Base-by-base conservation (phyloP, 768 basidiomycete species). In the Steccherinum ochraceum region DNA sequence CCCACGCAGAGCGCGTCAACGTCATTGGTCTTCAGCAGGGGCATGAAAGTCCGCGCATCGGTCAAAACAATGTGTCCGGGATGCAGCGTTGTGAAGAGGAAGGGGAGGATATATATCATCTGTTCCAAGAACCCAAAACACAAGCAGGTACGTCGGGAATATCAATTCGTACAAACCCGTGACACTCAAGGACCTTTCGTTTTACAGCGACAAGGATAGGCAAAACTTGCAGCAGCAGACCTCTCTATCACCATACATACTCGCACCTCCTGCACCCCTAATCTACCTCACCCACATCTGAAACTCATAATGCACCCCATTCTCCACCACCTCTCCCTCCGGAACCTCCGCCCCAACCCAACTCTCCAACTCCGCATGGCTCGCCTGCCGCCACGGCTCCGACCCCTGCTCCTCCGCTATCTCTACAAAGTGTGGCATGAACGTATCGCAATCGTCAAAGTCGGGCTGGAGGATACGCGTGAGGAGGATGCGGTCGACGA, bases 111-210 rank as follows among this genome's bases (percentile, higher is more conserved):
- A 27, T 96, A 94, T 69, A 83, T 97, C 41, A 80, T 96, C 21
- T 98, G 95, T 68, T 83, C 83, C 16, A 91, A 89, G 65, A 92
- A 98, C 60, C 90, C 94, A 2, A 97, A 95, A 66, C 95, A 98
- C 66, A 97, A 97, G 68, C 94, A 97, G 84, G 94, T 90, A 52
- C 46, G 78, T 60, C 23, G 2, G 12, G 0, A 3, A 23, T 10
- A 18, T 3, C 19, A n/a, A n/a, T n/a, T n/a, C n/a, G n/a, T n/a
- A n/a, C n/a, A n/a, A n/a, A 7, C 35, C 13, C 10, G 25, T 48
- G 13, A 18, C 43, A 39, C 24, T 2, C 10, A 35, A 21, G 25
- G 21, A 23, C 27, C 27, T 46, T 30, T 25, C 2, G 16, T 35
- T 35, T 16, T 20, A 23, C 52, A 66, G 64, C 55, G 64, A 23